Conservation (phyloP, 1,284 basidiomycete species). For the Ustilago esculenta region DNA sequence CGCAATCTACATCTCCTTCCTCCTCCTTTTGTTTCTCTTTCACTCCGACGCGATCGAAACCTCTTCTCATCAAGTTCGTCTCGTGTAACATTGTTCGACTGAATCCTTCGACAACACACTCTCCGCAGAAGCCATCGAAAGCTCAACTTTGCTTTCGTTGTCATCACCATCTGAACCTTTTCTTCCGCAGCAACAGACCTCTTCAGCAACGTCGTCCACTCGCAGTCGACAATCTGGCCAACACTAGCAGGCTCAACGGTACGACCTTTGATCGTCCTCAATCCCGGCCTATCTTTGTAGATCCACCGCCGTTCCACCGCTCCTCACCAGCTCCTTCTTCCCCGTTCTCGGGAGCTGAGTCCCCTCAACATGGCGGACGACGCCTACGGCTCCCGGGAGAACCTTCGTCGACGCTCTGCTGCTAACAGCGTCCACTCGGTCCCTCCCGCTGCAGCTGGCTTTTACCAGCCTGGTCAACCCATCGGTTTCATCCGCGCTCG, state of each 20-base stretch:
- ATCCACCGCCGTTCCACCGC: neutral
- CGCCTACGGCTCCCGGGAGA: constrained; percentile 49
- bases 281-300: neutral
- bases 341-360: constrained; percentile 30
- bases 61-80: too few species aligned
- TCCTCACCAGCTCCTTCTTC: neutral
- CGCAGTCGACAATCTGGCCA: neutral
- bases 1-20: constrained; percentile 1
- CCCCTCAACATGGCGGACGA: constrained; percentile 46
- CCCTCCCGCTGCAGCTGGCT: constrained; percentile 34
- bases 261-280: constrained; percentile 1
- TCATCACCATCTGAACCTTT: too few species aligned
- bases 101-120: too few species aligned
- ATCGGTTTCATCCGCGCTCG: constrained; percentile 61
- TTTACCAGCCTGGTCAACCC: constrained; percentile 55
- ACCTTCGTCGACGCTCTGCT: constrained; percentile 45
- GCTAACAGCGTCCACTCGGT: constrained; percentile 34
- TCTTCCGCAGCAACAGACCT: too few species aligned
- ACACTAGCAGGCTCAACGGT: too few species aligned
- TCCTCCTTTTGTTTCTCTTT: neutral
- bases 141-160: too few species aligned
- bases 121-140: too few species aligned
- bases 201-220: neutral
- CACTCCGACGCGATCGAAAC: too few species aligned
- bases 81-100: too few species aligned